Percentiles rank a stretch among this genome's conserved stretches.
Evolutionary conservation across 2,329 filamentous ascomycete species (phyloP).

Genomic region (Talaromyces pinophilus): DNA sequence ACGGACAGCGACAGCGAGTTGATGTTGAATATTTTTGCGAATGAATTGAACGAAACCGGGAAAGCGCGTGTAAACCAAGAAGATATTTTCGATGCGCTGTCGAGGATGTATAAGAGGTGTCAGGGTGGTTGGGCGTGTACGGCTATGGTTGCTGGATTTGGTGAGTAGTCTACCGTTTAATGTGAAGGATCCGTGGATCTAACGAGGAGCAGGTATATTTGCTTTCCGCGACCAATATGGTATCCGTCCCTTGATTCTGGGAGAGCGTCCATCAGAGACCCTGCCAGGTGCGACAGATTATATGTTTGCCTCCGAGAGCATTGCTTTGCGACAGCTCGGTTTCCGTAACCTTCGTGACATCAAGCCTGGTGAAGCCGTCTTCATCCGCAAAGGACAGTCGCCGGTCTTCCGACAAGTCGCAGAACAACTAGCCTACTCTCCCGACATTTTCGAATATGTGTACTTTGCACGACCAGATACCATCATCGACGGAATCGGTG

Average conservation of each 20-base stretch:
- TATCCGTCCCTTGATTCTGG: conserved; percentile 79
- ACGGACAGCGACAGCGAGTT: conserved; percentile 86
- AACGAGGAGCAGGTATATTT: conserved; percentile 57
- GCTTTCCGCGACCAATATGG: conserved; percentile 78
- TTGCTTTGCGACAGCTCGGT: conserved; percentile 78
- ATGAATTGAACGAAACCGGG: conserved; percentile 75
- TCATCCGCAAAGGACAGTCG: conserved; percentile 73
- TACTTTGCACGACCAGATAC: conserved; percentile 85
- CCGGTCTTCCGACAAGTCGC: conserved; percentile 77
- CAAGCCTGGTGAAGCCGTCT: conserved; percentile 79
- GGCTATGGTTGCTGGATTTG: conserved; percentile 71
- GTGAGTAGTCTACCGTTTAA: conserved; percentile 19
- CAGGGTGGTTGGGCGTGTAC: conserved; percentile 78
- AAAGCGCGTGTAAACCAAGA: conserved; percentile 77
- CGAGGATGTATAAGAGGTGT: conserved; percentile 71
- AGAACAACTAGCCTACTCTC: conserved; percentile 68
- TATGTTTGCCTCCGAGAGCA: conserved; percentile 87
- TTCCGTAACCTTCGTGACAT: conserved; percentile 77
- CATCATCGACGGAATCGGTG: conserved; percentile 82
- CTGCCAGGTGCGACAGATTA: conserved; percentile 69
- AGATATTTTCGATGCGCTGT: conserved; percentile 72
- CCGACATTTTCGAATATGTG: conserved; percentile 85
- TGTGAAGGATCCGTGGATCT: neutral
- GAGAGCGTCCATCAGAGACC: conserved; percentile 68
- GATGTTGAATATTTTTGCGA: conserved; percentile 85